Conservation (phyloP, 2,329 filamentous ascomycete species). For the Meredithiella fracta region DNA sequence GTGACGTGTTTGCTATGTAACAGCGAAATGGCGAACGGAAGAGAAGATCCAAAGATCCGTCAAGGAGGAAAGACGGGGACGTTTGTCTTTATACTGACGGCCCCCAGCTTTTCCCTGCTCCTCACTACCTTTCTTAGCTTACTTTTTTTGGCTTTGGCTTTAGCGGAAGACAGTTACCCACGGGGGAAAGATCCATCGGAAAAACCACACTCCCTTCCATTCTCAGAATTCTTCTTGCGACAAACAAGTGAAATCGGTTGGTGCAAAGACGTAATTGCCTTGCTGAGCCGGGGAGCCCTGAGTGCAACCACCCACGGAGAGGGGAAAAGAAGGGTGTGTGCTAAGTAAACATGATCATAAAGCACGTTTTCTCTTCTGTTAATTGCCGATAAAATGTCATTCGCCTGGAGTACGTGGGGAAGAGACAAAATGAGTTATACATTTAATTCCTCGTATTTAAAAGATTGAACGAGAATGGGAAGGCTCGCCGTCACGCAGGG, state of each 20-base stretch:
- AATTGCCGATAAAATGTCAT: neutral
- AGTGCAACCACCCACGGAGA: neutral
- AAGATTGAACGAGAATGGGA: neutral
- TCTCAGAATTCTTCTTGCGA: neutral
- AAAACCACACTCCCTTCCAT: neutral
- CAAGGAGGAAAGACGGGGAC: neutral
- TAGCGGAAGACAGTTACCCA: neutral
- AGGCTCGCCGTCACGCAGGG: neutral
- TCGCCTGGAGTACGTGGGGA: neutral
- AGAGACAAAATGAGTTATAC: neutral
- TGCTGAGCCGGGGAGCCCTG: neutral
- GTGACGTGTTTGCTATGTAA: too few species aligned
- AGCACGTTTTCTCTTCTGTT: neutral
- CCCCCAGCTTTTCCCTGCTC: neutral
- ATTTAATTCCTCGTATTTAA: neutral
- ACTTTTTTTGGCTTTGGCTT: neutral
- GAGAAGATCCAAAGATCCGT: neutral
- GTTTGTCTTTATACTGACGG: slow-evolving; percentile 2
- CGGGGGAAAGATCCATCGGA: neutral
- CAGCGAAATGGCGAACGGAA: neutral
- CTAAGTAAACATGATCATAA: neutral
- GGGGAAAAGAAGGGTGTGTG: neutral
- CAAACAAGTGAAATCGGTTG: neutral
- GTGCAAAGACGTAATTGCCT: neutral
- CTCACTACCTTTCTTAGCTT: neutral